Evolutionary conservation across 2,329 filamentous ascomycete genomes (phyloP), one percentile per base, ranked within the genome.

Genomic region (Trichoderma gracile): DNA sequence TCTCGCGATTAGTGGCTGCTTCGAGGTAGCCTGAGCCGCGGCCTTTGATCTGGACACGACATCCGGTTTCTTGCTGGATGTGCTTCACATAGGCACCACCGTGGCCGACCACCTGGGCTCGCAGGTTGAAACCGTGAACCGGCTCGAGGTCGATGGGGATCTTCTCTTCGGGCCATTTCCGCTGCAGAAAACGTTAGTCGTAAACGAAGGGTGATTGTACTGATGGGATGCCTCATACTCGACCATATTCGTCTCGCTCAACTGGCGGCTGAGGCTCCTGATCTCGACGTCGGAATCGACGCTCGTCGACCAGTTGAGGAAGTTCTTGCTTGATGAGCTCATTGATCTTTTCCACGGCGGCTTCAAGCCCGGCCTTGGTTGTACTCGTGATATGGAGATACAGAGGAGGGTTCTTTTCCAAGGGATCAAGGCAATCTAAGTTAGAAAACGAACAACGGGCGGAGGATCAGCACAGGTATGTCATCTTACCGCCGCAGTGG

Each of bases 141-240:
- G 94, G 91, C 71, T 98, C 95, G 64, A 99, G 87, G 67, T 88
- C 87, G 70, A 99, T 93, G 1, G 92, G 89, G 56, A 99, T 96
- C 72, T 91, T 92, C 79, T 97, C 93, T 74, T 98, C 95, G 1
- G 95, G 94, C 95, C 95, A 99, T 91, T 98, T 99, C 70, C 93
- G 92, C 92, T 96, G 69, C 38, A 45, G 7, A 21, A 43, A 14
- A 27, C 8, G 52, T 65, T 52, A 65, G 64, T 3, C 23, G 67
- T 57, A 67, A 66, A 50, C 9, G 42, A 55, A 42, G 17, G 15
- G 6, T 9, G 12, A 12, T 75, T 74, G 14, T 5, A 9, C 10
- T 38, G 19, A 19, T 19, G 40, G 49, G 3, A 21, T 19, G 40
- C 5, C 38, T 38, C 55, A 55, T 65, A 96, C 92, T 73, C 94